A percentile compares a stretch with the other conserved stretches of the same genome.
These are phyloP conservation scores for Schoenoplectus tabernaemontani DNA, from an alignment of 202 grass and related monocot genomes.

Conservation along the genomic window DNA sequence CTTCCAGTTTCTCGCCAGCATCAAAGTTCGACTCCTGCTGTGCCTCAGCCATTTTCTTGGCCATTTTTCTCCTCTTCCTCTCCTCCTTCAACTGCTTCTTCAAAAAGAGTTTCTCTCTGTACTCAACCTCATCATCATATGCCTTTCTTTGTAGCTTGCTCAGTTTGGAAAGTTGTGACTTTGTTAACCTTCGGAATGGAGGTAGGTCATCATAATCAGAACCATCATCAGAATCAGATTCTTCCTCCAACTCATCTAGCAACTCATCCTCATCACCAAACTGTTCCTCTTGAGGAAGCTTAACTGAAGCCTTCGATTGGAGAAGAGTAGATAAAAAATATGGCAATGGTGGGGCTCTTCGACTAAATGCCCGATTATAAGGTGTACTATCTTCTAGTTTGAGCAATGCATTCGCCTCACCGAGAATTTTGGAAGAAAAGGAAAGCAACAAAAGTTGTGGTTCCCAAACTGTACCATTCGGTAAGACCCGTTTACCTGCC, in stretches of 20 bases:
- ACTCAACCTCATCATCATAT: conserved; percentile 87
- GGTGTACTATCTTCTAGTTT: conserved; percentile 62
- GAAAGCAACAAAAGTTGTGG: conserved; percentile 80
- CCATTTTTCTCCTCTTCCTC: conserved; percentile 41
- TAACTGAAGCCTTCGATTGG: conserved; percentile 51
- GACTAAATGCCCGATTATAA: conserved; percentile 36
- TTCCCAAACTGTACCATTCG: conserved; percentile 96
- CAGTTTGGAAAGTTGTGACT: conserved; percentile 54
- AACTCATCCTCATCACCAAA: conserved; percentile 59
- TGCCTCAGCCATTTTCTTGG: conserved; percentile 67
- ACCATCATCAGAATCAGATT: conserved; percentile 68
- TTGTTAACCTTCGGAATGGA: conserved; percentile 78
- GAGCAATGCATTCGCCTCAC: conserved; percentile 75
- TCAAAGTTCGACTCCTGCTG: conserved; percentile 34
- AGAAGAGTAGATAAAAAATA: conserved; percentile 89
- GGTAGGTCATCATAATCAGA: conserved; percentile 85
- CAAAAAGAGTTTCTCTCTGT: conserved; percentile 76
- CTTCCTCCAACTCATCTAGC: too few species aligned
- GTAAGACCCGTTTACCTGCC: conserved; percentile 78
- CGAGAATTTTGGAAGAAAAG: conserved; percentile 89
- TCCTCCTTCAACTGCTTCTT: conserved; percentile 88
- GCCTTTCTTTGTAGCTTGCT: conserved; percentile 64
- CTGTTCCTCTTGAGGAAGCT: conserved; percentile 68
- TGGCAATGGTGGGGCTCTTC: conserved; percentile 63
- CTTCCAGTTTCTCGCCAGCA: conserved; percentile 30